Percentiles rank a stretch among this genome's conserved stretches.
phyloP scores from a whole-genome alignment of 1,139 yeast genomes.

The Hyphopichia fennica region DNA sequence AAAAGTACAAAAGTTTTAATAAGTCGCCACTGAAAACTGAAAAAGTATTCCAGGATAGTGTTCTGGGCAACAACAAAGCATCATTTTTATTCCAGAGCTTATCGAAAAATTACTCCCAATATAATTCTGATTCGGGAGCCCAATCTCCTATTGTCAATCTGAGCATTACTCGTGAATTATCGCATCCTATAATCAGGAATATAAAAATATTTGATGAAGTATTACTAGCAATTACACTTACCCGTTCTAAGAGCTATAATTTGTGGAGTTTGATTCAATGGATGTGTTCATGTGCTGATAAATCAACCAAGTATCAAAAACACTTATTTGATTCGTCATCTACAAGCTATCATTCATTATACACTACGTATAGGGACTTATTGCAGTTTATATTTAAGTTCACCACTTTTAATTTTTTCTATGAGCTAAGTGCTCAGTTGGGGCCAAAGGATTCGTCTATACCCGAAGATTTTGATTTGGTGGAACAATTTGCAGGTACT shows the following conservation, averaged over 20 bases:
- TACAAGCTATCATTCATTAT: constrained; percentile 24
- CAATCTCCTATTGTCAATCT: neutral
- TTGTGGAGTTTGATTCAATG: constrained; percentile 36
- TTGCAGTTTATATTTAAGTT: constrained; percentile 22
- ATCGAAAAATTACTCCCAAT: neutral
- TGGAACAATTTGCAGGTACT: constrained; percentile 4
- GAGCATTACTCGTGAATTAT: neutral
- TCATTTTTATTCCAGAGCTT: constrained; percentile 1
- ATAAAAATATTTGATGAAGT: constrained; percentile 32
- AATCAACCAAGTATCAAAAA: constrained; percentile 18
- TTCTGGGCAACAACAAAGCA: neutral
- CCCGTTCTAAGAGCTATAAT: constrained; percentile 21
- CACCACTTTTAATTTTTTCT: constrained; percentile 18
- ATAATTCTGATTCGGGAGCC: neutral
- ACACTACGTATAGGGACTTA: constrained; percentile 18
- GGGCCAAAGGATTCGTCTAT: neutral
- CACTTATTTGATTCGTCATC: constrained; percentile 15
- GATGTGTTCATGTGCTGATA: constrained; percentile 36
- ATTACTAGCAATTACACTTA: constrained; percentile 15
- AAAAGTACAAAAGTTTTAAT: constrained; percentile 12
- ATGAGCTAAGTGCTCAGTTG: constrained; percentile 7
- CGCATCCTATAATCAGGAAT: constrained; percentile 5
- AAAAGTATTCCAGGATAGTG: too few relatives aligned
- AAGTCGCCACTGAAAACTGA: constrained; percentile 2
- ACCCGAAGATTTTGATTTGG: neutral